phyloP scores from a whole-genome alignment of 1,284 basidiomycete genomes.

The Pseudozyma sp. region DNA sequence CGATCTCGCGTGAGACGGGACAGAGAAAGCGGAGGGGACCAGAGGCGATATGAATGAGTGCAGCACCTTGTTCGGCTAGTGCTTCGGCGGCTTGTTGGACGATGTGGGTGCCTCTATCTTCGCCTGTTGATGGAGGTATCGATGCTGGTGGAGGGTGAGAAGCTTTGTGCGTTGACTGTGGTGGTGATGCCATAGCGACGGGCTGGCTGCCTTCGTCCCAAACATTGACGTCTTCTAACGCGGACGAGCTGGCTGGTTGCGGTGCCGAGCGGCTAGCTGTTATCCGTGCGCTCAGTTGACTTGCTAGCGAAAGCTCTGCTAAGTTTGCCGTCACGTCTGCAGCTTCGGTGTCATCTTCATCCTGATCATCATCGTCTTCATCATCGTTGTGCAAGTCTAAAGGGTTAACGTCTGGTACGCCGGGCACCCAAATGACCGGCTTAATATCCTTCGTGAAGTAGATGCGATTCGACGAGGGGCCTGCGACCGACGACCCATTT shows the following conservation, averaged over 20 bases:
- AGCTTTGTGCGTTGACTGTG: not conserved
- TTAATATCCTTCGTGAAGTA: constrained; percentile 51
- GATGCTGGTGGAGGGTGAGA: not conserved
- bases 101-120: constrained; percentile 17
- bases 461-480: constrained; percentile 30
- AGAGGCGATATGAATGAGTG: constrained; percentile 82
- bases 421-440: constrained; percentile 56
- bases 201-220: constrained; percentile 36
- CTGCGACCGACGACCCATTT: constrained; percentile 5
- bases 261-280: constrained; percentile 16
- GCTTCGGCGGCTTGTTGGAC: constrained; percentile 45
- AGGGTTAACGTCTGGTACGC: constrained; percentile 43
- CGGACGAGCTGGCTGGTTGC: not conserved
- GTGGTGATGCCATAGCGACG: not conserved
- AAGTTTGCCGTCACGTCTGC: constrained; percentile 27
- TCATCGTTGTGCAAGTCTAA: constrained; percentile 30
- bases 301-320: constrained; percentile 41
- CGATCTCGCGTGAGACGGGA: constrained; percentile 84
- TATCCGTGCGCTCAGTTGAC: constrained; percentile 43
- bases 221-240: constrained; percentile 37
- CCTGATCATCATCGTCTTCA: constrained; percentile 28
- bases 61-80: constrained; percentile 68
- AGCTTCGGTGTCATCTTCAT: constrained; percentile 20
- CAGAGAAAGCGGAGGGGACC: constrained; percentile 81
- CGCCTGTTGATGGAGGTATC: constrained; percentile 9